These are phyloP conservation scores for Vigna trinervia DNA, from an alignment of 306 rosid species.

Conservation along the genomic window DNA sequence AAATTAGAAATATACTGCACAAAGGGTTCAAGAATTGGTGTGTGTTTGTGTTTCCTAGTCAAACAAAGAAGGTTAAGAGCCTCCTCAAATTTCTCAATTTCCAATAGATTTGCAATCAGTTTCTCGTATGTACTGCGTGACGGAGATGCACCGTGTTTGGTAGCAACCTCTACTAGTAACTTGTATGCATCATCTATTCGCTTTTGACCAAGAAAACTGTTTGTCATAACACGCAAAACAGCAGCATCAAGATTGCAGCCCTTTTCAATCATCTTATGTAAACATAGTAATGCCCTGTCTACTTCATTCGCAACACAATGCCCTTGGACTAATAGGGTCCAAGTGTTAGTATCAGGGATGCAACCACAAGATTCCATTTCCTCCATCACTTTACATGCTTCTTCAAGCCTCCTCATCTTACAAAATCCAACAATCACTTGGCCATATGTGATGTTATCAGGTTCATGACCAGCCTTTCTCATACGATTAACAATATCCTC, in stretches of 20 bases:
- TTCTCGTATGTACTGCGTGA: slow-evolving; percentile 70
- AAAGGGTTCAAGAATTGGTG: slow-evolving; percentile 67
- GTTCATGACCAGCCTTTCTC: slow-evolving; percentile 78
- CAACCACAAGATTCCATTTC: slow-evolving; percentile 83
- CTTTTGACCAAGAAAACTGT: slow-evolving; percentile 59
- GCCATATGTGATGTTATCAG: slow-evolving; percentile 83
- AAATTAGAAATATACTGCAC: slow-evolving; percentile 64
- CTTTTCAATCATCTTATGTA: slow-evolving; percentile 69
- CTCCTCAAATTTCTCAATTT: slow-evolving; percentile 64
- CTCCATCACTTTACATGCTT: slow-evolving; percentile 73
- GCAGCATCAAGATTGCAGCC: slow-evolving; percentile 67
- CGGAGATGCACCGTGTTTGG: slow-evolving; percentile 54
- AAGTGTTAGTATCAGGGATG: slow-evolving; percentile 81
- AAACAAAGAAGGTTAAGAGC: slow-evolving; percentile 70
- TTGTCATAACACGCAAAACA: slow-evolving; percentile 63
- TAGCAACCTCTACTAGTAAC: slow-evolving; percentile 65
- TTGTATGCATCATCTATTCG: slow-evolving; percentile 68
- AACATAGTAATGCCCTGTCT: slow-evolving; percentile 65
- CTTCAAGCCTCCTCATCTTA: slow-evolving; percentile 69
- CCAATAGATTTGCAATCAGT: slow-evolving; percentile 63
- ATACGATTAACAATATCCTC: slow-evolving; percentile 57
- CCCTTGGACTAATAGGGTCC: slow-evolving; percentile 93
- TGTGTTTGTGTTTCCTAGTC: slow-evolving; percentile 67
- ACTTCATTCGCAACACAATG: slow-evolving; percentile 73
- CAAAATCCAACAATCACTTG: slow-evolving; percentile 85